Evolutionary conservation across 352 stramenopile genomes (phyloP), one percentile per base, ranked within the genome.

Genomic region (Elongisporangium undulatum): DNA sequence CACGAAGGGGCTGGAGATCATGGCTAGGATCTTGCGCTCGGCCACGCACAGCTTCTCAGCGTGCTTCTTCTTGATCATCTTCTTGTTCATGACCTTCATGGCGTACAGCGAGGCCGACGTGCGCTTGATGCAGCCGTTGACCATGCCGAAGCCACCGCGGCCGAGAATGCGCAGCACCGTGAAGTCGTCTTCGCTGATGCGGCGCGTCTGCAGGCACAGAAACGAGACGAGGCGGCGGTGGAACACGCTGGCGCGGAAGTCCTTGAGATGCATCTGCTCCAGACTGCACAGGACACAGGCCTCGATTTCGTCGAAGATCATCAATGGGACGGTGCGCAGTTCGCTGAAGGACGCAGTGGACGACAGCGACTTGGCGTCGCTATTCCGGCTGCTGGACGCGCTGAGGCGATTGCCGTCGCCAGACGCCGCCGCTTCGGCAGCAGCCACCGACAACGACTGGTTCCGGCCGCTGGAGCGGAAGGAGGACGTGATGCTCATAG

Each of bases 91-190:
- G 51, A 91, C 85, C 68, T 94, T 94, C 75, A 94, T 90, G 1
- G 85, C 85, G 56, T 91, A 94, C 17, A 94, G 67, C 45, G 82
- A 89, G 12, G 78, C 75, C n/a, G 77, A 89, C 15, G 76, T 98
- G 49, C 91, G 87, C 63, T 98, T 98, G 73, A 98, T 99, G 60
- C 95, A 98, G 53, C 94, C 97, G 73, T 97, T 98, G 23, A 99
- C 96, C 75, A 97, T 93, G 51, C 96, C 97, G 68, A 99, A 99
- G 19, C 97, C 97, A 51, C 97, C 97, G 54, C 96, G 82, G 21
- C 97, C 97, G 22, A 99, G 79, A 50, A 98, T 88, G 53, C 97
- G 85, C 64, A 99, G 96, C 19, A 98, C 71, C 39, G 94, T 97
- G 66, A 99, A 99, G 64, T 99, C 95, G 45, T 98, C 89, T 63